A percentile compares a stretch with the other conserved stretches of the same genome.
Evolutionary conservation across 23 red algal species (phyloP).

Genomic region (Gracilaria caudata): DNA sequence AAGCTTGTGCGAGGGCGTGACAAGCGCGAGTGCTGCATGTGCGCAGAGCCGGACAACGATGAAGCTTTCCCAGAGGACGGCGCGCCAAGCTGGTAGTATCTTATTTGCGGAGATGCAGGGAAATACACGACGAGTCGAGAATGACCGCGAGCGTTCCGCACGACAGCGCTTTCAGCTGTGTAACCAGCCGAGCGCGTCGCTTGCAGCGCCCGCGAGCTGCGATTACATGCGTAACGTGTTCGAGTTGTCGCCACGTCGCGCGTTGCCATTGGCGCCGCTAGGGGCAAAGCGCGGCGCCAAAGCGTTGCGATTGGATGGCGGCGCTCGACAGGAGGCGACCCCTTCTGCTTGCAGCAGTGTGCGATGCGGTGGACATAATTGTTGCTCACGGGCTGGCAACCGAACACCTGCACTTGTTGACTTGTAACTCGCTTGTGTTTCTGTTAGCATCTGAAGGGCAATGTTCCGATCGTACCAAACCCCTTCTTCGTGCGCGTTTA

Average conservation of each 20-base stretch:
- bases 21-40: neutral
- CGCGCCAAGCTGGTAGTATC: neutral
- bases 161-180: neutral
- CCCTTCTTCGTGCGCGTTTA: neutral
- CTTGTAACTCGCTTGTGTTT: neutral
- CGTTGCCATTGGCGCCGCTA: neutral
- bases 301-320: neutral
- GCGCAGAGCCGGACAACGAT: neutral
- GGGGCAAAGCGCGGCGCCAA: neutral
- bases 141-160: neutral
- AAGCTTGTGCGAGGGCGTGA: neutral
- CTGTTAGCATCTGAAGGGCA: slow-evolving; percentile 10
- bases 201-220: too few relatives aligned
- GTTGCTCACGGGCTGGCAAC: slow-evolving; percentile 1
- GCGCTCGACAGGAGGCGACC: neutral
- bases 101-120: neutral
- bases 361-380: neutral
- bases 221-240: neutral
- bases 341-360: too few relatives aligned
- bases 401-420: too few relatives aligned
- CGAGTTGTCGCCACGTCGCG: neutral
- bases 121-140: neutral
- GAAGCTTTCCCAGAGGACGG: slow-evolving; percentile 17
- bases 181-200: neutral
- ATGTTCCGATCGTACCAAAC: neutral